Evolutionary conservation across 129 eudicot species (phyloP).

Genomic region (Tagetes erecta): DNA sequence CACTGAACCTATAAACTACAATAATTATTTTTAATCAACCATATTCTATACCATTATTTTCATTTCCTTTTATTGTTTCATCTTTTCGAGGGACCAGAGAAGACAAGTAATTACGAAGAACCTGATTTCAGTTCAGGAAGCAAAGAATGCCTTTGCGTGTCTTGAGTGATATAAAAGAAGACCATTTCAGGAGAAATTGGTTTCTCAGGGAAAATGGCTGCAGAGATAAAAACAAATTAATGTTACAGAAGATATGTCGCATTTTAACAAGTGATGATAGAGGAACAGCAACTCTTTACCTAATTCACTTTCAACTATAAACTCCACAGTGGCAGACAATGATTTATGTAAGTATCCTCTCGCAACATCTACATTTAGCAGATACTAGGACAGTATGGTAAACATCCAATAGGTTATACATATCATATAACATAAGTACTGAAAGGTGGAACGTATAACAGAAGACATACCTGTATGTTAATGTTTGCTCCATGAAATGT

Average conservation of each 20-base stretch:
- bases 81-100: conserved; percentile 7
- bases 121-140: conserved; percentile 86
- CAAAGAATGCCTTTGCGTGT: conserved; percentile 76
- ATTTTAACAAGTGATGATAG: conserved; percentile 9
- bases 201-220: conserved; percentile 58
- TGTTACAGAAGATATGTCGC: background rate
- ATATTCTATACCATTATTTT: background rate
- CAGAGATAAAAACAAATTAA: conserved; percentile 15
- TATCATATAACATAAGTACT: conserved; percentile 17
- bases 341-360: conserved; percentile 81
- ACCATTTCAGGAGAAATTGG: conserved; percentile 74
- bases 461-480: conserved; percentile 63
- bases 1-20: background rate
- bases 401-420: conserved; percentile 32
- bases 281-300: conserved; percentile 36
- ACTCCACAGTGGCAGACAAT: conserved; percentile 70
- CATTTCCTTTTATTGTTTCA: background rate
- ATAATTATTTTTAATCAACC: background rate
- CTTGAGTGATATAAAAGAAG: conserved; percentile 84
- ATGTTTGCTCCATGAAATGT: conserved; percentile 81
- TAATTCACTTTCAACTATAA: conserved; percentile 65
- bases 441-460: conserved; percentile 7
- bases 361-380: conserved; percentile 58
- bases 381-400: conserved; percentile 54
- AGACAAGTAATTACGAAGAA: conserved; percentile 30